Evolutionary conservation across 805 yeast genomes (phyloP).

Genomic region (Hanseniaspora occidentalis): DNA sequence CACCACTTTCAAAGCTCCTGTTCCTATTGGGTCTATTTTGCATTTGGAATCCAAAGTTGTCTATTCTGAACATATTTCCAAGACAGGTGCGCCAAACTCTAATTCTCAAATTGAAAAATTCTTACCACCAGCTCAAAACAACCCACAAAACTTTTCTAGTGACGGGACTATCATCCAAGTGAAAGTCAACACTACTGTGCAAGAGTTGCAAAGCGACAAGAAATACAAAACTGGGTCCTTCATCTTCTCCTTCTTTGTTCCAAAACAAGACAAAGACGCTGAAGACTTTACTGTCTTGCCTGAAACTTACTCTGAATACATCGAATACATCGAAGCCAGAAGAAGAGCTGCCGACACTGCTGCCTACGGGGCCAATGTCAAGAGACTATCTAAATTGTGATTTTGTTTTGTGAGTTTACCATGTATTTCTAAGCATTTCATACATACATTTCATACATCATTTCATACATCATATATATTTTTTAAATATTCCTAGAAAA

Average conservation of each 20-base stretch:
- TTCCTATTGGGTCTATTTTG: constrained; percentile 87
- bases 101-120: constrained; percentile 29
- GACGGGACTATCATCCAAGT: constrained; percentile 90
- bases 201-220: constrained; percentile 48
- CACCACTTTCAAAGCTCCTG: constrained; percentile 87
- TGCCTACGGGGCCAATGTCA: constrained; percentile 32
- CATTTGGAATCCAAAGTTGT: constrained; percentile 73
- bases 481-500: not conserved
- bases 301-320: constrained; percentile 82
- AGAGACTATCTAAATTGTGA: not conserved
- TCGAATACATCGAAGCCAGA: constrained; percentile 80
- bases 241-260: constrained; percentile 80
- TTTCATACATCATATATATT: not conserved
- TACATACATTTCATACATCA: too few species aligned
- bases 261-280: constrained; percentile 34
- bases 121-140: constrained; percentile 29
- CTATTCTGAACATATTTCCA: constrained; percentile 56
- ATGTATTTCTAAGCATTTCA: too few species aligned
- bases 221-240: constrained; percentile 73
- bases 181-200: constrained; percentile 72
- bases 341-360: constrained; percentile 83
- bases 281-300: constrained; percentile 48
- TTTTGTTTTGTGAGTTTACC: too few species aligned
- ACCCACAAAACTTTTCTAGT: constrained; percentile 40
- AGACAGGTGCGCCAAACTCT: constrained; percentile 14